Percentiles rank a stretch among this genome's conserved stretches.
These are phyloP conservation scores for Nakaseomyces nivariensis DNA, from an alignment of 1,139 yeast genomes.

Conservation along the genomic window DNA sequence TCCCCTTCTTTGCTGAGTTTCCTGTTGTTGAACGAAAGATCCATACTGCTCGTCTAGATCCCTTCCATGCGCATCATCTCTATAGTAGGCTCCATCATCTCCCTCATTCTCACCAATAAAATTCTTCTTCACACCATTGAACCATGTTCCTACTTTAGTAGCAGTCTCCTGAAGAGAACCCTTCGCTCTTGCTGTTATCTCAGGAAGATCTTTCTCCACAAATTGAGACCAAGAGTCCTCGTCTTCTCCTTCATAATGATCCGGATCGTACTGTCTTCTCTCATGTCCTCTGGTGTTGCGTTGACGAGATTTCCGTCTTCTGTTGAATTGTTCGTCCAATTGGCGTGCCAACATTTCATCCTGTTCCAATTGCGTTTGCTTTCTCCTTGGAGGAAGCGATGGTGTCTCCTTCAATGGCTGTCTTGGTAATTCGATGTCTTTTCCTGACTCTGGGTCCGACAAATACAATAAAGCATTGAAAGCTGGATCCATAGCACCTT, in stretches of 20 bases:
- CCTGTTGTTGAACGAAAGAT: constrained; percentile 9
- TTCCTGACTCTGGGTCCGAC: constrained; percentile 60
- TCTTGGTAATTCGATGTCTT: constrained; percentile 47
- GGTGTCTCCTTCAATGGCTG: constrained; percentile 26
- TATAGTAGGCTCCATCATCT: constrained; percentile 17
- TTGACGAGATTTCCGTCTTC: constrained; percentile 9
- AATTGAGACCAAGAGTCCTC: constrained; percentile 55
- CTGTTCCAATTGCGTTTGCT: constrained; percentile 44
- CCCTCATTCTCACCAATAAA: constrained; percentile 18
- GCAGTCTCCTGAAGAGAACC: constrained; percentile 82
- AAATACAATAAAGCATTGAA: constrained; percentile 76
- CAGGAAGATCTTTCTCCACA: constrained; percentile 53
- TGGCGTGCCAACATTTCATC: constrained; percentile 81
- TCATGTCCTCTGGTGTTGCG: neutral
- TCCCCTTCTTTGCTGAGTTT: constrained; percentile 5
- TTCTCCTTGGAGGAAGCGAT: constrained; percentile 24
- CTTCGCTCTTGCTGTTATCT: constrained; percentile 57
- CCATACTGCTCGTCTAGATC: constrained; percentile 6
- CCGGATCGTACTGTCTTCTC: constrained; percentile 11
- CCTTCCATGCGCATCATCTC: constrained; percentile 14
- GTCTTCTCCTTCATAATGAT: constrained; percentile 31
- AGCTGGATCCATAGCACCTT: constrained; percentile 72
- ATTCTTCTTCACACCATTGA: constrained; percentile 47
- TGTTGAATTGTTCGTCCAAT: constrained; percentile 61
- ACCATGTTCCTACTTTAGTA: constrained; percentile 72